These are phyloP conservation scores for Clonostachys rosea DNA, from an alignment of 2,329 filamentous ascomycete genomes.

Conservation along the genomic window DNA sequence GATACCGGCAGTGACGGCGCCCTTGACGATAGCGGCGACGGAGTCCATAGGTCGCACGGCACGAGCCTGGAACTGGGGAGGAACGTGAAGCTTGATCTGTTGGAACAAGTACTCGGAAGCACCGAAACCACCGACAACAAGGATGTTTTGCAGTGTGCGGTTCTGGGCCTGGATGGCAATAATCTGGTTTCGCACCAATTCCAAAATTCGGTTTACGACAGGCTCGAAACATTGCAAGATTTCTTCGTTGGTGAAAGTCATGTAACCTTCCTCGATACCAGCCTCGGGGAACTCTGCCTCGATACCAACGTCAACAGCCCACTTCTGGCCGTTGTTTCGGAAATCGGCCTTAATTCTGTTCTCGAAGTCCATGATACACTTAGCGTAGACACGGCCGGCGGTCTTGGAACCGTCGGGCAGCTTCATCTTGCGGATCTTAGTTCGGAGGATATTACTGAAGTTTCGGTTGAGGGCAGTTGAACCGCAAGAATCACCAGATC, in stretches of 20 bases:
- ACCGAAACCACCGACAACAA: slow-evolving; percentile 97
- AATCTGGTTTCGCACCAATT: slow-evolving; percentile 96
- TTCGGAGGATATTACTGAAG: slow-evolving; percentile 95
- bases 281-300: slow-evolving; percentile 97
- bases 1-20: slow-evolving; percentile 95
- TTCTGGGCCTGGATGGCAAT: slow-evolving; percentile 99
- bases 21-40: slow-evolving; percentile 96
- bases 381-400: slow-evolving; percentile 96
- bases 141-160: slow-evolving; percentile 86
- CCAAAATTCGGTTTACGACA: slow-evolving; percentile 93
- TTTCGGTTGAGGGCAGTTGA: slow-evolving; percentile 98
- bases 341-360: slow-evolving; percentile 99
- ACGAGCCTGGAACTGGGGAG: slow-evolving; percentile 97
- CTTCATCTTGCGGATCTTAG: slow-evolving; percentile 99
- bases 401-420: slow-evolving; percentile 94
- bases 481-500: slow-evolving; percentile 94
- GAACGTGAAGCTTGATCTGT: slow-evolving; percentile 97
- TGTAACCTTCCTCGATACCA: slow-evolving; percentile 97
- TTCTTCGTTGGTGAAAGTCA: slow-evolving; percentile 99
- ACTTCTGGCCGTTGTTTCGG: slow-evolving; percentile 98
- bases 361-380: slow-evolving; percentile 99
- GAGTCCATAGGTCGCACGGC: slow-evolving; percentile 98
- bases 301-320: slow-evolving; percentile 97
- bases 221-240: slow-evolving; percentile 99
- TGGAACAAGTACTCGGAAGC: slow-evolving; percentile 99